These are phyloP conservation scores for Ploettnerulaceae sp. DNA, from an alignment of 2,329 filamentous ascomycete genomes.

Conservation along the genomic window DNA sequence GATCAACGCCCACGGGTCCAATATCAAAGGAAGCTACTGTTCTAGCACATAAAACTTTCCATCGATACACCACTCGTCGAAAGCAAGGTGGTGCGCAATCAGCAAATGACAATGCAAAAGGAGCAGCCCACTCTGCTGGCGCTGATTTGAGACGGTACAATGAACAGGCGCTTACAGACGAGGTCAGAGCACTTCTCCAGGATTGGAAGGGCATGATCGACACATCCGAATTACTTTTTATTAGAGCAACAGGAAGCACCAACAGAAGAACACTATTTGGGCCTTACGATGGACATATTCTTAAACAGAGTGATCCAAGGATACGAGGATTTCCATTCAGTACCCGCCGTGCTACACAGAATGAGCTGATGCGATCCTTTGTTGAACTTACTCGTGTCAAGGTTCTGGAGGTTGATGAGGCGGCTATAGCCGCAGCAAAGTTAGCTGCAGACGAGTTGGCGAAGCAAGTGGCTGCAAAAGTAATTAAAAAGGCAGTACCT, in stretches of 20 bases:
- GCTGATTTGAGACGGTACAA: conserved; percentile 88
- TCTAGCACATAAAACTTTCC: conserved; percentile 94
- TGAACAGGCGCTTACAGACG: conserved; percentile 82
- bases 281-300: conserved; percentile 81
- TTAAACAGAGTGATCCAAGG: conserved; percentile 72
- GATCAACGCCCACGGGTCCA: conserved; percentile 58
- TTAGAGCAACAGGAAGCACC: conserved; percentile 80
- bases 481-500: conserved; percentile 41
- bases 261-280: conserved; percentile 87
- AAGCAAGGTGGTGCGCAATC: conserved; percentile 97
- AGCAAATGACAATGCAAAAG: conserved; percentile 90
- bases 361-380: conserved; percentile 90
- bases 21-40: conserved; percentile 84
- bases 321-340: conserved; percentile 89
- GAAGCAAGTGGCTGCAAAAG: conserved; percentile 39
- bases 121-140: conserved; percentile 88
- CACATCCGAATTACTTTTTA: conserved; percentile 77
- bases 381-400: conserved; percentile 91
- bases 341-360: conserved; percentile 85
- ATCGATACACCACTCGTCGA: conserved; percentile 89
- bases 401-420: conserved; percentile 70
- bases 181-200: conserved; percentile 72
- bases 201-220: conserved; percentile 88
- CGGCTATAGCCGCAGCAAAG: conserved; percentile 47
- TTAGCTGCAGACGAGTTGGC: conserved; percentile 44